Evolutionary conservation across 1,284 basidiomycete genomes (phyloP).

Genomic region (Hypsizygus ulmarius): DNA sequence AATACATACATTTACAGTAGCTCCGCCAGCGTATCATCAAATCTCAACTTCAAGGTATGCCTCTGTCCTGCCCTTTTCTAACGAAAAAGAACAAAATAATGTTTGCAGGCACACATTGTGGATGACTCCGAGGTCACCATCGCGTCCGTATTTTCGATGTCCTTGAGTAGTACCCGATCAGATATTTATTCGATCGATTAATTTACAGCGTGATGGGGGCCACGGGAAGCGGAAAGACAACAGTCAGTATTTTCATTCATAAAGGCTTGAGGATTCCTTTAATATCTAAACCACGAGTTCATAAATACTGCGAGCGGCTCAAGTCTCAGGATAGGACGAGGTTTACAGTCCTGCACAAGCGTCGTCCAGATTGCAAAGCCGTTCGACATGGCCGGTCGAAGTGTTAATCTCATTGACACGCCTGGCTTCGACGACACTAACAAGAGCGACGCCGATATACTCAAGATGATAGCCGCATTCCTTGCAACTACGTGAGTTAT

Average conservation of each 20-base stretch:
- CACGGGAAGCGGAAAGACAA: background rate
- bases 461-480: constrained; percentile 26
- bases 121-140: background rate
- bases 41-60: too few species aligned
- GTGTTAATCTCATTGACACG: constrained; percentile 22
- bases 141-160: background rate
- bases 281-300: constrained; percentile 26
- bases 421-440: constrained; percentile 36
- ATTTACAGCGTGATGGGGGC: background rate
- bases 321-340: constrained; percentile 25
- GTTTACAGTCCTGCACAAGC: constrained; percentile 33
- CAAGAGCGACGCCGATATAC: constrained; percentile 29
- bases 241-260: background rate
- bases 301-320: constrained; percentile 35
- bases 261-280: too few species aligned
- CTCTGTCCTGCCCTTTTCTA: background rate
- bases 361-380: constrained; percentile 24
- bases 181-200: background rate
- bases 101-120: background rate
- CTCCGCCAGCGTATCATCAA: too few species aligned
- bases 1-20: too few species aligned
- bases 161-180: too few species aligned
- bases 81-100: background rate
- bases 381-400: constrained; percentile 27
- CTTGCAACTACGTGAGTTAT: constrained; percentile 20